Percentiles rank a stretch among this genome's conserved stretches.
These are phyloP conservation scores for Colletotrichum sp. DNA, from an alignment of 2,329 filamentous ascomycete species.

Conservation along the genomic window DNA sequence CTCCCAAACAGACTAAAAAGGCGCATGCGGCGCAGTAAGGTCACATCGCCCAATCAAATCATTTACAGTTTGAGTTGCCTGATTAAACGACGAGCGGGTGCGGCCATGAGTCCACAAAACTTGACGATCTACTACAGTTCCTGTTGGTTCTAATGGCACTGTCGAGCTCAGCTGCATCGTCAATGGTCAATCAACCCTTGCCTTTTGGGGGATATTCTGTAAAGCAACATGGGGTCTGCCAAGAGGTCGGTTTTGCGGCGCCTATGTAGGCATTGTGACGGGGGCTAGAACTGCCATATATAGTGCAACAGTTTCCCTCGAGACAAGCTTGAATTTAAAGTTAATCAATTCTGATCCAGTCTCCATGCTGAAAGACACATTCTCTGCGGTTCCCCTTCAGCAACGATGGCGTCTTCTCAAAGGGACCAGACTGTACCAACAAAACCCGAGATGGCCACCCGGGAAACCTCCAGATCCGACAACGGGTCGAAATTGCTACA, in stretches of 20 bases:
- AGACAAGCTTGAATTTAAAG: not conserved
- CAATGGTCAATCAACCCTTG: not conserved
- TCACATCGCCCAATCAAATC: not conserved
- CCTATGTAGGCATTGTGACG: not conserved
- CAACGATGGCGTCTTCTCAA: not conserved
- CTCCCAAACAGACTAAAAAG: not conserved
- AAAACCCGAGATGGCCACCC: not conserved
- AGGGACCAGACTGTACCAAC: not conserved
- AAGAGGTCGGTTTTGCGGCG: not conserved
- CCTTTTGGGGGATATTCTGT: not conserved
- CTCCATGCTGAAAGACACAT: not conserved
- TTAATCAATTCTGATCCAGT: not conserved
- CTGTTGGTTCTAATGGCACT: not conserved
- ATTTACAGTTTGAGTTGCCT: not conserved
- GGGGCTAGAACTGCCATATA: not conserved
- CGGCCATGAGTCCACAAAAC: not conserved
- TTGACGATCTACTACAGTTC: not conserved
- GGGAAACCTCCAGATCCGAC: not conserved
- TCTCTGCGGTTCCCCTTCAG: not conserved
- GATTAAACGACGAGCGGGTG: not conserved
- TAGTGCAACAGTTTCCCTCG: not conserved
- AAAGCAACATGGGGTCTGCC: not conserved
- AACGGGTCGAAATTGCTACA: not conserved
- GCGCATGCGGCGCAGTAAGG: not conserved
- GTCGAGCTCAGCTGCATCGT: not conserved